Evolutionary conservation across 148 eudicot genomes (phyloP).

Genomic region (Chenopodium formosanum): DNA sequence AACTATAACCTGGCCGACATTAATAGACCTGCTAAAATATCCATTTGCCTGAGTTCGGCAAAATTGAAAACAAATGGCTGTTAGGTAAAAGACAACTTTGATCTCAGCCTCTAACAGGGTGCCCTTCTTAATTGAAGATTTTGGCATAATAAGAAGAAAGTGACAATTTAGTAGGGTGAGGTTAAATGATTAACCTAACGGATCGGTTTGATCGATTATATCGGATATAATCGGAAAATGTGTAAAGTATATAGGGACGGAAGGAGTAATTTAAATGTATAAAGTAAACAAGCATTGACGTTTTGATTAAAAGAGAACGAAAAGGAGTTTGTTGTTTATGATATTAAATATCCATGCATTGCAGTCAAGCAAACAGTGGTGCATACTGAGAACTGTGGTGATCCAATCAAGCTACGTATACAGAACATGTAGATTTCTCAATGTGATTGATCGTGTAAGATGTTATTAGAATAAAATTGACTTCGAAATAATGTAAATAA

Average conservation of each 20-base stretch:
- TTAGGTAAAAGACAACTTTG: neutral
- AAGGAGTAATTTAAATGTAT: too few species aligned
- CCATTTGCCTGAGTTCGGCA: slow-evolving; percentile 27
- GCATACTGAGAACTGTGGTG: neutral
- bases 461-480: neutral
- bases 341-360: neutral
- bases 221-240: neutral
- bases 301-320: too few species aligned
- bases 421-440: neutral
- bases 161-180: neutral
- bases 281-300: too few species aligned
- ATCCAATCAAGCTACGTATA: neutral
- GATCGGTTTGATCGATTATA: too few species aligned
- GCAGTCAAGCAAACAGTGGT: neutral
- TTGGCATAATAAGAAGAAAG: neutral
- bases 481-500: neutral
- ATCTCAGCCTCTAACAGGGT: neutral
- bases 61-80: slow-evolving; percentile 10
- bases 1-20: slow-evolving; percentile 17
- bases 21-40: slow-evolving; percentile 9
- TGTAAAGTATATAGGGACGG: too few species aligned
- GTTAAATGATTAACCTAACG: neutral
- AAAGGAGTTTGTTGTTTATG: neutral
- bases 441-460: neutral
- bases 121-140: neutral